Percentiles rank a stretch among this genome's conserved stretches.
phyloP scores from a whole-genome alignment of 257 asterid genomes.

The Penstemon eatonii region DNA sequence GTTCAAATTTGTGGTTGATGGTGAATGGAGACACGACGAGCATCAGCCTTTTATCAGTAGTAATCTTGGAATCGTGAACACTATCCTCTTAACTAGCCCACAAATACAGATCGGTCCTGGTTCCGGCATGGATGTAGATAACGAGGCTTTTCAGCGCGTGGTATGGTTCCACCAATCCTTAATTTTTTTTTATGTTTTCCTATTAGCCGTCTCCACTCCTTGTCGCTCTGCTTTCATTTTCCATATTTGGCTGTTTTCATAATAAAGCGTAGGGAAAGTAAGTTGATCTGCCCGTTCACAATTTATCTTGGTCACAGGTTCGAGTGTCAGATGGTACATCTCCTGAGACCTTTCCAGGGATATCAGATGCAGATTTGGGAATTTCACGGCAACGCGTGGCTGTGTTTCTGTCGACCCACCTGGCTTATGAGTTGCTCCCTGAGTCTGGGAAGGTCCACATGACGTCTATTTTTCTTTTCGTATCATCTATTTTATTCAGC shows the following conservation, averaged over 20 bases:
- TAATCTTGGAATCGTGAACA: conserved; percentile 78
- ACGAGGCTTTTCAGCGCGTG: conserved; percentile 71
- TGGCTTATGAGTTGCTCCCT: conserved; percentile 89
- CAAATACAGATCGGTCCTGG: conserved; percentile 57
- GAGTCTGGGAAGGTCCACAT: conserved; percentile 85
- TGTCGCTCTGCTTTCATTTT: not conserved
- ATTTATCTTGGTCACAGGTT: conserved; percentile 51
- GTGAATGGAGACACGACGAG: conserved; percentile 95
- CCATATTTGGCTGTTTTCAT: conserved; percentile 10
- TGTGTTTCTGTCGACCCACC: conserved; percentile 69
- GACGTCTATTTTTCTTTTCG: conserved; percentile 5
- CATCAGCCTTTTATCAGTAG: conserved; percentile 67
- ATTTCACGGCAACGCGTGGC: conserved; percentile 71
- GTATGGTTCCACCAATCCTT: conserved; percentile 40
- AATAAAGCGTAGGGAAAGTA: conserved; percentile 5
- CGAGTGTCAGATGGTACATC: conserved; percentile 65
- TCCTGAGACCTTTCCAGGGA: conserved; percentile 47
- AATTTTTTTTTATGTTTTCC: conserved; percentile 1
- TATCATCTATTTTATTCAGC: not conserved
- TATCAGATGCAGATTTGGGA: conserved; percentile 76
- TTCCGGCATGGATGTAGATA: conserved; percentile 93
- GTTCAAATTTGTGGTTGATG: conserved; percentile 96
- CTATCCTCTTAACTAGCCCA: conserved; percentile 64
- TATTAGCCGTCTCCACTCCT: conserved; percentile 2
- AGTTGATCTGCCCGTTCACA: conserved; percentile 23